Conservation (phyloP, 2,329 filamentous ascomycete species). For the Botrytis aclada region DNA sequence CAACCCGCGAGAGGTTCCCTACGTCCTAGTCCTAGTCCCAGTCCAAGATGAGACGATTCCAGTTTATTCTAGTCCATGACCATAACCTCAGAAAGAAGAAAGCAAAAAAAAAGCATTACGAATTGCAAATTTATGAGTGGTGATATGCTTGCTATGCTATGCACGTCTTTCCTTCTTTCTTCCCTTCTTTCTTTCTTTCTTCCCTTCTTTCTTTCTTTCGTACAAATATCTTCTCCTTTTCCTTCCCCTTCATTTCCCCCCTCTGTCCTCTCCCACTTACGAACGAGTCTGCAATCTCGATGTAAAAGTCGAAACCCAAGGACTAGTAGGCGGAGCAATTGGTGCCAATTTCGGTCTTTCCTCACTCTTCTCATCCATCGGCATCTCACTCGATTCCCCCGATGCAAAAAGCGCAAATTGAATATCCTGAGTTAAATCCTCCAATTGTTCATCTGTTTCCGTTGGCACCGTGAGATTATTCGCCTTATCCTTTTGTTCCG, state of each 20-base stretch:
- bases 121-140: conserved; percentile 3
- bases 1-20: too few relatives aligned
- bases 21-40: too few relatives aligned
- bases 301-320: conserved; percentile 5
- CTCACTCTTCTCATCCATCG: background rate
- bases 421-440: conserved; percentile 12
- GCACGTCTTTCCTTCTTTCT: background rate
- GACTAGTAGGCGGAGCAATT: conserved; percentile 2
- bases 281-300: conserved; percentile 5
- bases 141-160: background rate
- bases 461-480: background rate
- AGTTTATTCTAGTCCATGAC: too few relatives aligned
- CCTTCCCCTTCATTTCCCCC: background rate
- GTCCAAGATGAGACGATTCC: too few relatives aligned
- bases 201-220: background rate
- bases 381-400: background rate
- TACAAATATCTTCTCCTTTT: background rate
- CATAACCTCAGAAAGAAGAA: too few relatives aligned
- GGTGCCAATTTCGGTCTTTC: background rate
- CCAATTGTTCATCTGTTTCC: background rate
- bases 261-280: background rate
- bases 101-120: background rate
- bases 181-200: background rate
- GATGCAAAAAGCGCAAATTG: conserved; percentile 5
- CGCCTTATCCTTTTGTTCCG: conserved; percentile 17